Evolutionary conservation across 352 stramenopile genomes (phyloP), one percentile per base, ranked within the genome.

Genomic region (Paralagenidium karlingii): DNA sequence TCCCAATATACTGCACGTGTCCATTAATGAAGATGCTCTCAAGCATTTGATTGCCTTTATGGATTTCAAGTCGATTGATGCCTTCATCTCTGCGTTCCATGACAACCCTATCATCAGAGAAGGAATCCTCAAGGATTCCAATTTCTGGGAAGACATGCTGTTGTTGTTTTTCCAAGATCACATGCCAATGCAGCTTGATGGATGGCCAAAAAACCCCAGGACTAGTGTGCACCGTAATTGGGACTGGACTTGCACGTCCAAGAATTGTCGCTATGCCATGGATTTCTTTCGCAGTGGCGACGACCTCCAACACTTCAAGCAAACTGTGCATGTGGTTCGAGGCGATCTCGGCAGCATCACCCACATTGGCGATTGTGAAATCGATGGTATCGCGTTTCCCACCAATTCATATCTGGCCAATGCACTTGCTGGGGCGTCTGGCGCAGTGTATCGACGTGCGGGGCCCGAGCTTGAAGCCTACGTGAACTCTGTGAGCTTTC

Each of bases 301-400:
- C 21, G 56, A 67, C 24, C 38, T 32, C 13, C 22, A 34, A 29
- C 40, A 55, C 15, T 71, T 71, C 10, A 34, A 60, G 3, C 11
- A 38, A 15, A 20, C 40, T 0, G 47, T 76, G 26, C 43, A 29
- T 8, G 45, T 69, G 13, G 9, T 67, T n/a, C 30, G 51, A 45
- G 59, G 56, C 7, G 49, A 75, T 34, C 62, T 75, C 27, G 53
- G 56, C 1, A 38, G 42, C 25, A 54, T 70, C 20, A 38, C 49
- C 15, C 34, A 53, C 27, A 55, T 74, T 27, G 48, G 58, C 32
- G 49, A 46, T 8, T n/a, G 32, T 31, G 43, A 32, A 7, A 24
- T 69, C 12, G 60, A 81, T 28, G 65, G 51, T 15, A 57, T 81
- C 31, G 59, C 49, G 7, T 81, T 81, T 38, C 61, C 67, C 2